Evolutionary conservation across 2,329 filamentous ascomycete genomes (phyloP), one percentile per base, ranked within the genome.

Genomic region (Penicillium sp.): DNA sequence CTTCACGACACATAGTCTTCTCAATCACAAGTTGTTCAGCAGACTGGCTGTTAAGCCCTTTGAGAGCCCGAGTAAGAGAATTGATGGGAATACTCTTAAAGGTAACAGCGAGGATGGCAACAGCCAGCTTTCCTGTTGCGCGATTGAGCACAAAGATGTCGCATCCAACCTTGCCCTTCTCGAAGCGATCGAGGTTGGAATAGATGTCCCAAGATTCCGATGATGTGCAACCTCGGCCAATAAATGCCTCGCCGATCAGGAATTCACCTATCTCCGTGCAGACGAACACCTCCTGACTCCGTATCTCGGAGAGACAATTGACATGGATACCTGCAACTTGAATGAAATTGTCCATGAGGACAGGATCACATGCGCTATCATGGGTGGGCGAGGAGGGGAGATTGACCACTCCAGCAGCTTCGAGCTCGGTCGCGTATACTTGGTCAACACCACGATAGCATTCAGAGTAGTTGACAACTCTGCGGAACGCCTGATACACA

Each of bases 281-380:
- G 13, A 68, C 52, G 29, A 47, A 67, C 42, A 66, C 61, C 4
- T 63, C 58, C 1, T 52, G 28, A 23, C 46, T 11, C 4, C 43
- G 10, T 1, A 31, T 36, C 11, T 62, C 56, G 2, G 54, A 54
- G 46, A 68, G 57, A 16, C 54, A 59, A 40, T 68, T 67, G 11
- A 61, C 56, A 22, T 49, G 61, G 6, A 68, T 58, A 2, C 65
- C 66, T 1, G 57, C 61, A 6, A 68, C 57, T 35, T 68, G 66
- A 11, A 57, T 38, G 41, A 65, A 67, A 4, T 52, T 47, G 36
- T 68, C 66, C 0, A 54, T 34, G 9, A 56, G 18, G 6, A 54
- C 31, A 2, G 56, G 47, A 41, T 65, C 60, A 6, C 61, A 49
- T 48, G 50, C 56, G 6, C 49, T 54, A 6, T 51, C 34, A 4